Conservation (phyloP, 1,139 yeast species). For the Suhomyces wounanorum region DNA sequence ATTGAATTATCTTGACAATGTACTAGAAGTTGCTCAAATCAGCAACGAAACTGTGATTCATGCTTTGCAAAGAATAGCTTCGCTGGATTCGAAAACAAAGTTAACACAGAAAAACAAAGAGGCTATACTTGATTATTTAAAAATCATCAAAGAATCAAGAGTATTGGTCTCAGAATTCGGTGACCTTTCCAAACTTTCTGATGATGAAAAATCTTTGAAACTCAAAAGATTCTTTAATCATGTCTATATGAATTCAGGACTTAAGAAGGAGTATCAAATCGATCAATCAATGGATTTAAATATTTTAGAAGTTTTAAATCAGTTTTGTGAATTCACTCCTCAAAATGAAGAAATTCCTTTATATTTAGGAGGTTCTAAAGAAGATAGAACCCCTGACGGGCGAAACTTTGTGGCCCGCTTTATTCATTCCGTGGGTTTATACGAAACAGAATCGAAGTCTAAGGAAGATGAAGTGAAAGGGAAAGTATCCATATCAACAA, state of each 20-base stretch:
- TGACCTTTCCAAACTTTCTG: conserved; percentile 16
- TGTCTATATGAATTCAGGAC: conserved; percentile 32
- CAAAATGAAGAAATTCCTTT: conserved; percentile 38
- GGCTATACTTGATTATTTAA: conserved; percentile 30
- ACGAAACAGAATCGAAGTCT: conserved; percentile 29
- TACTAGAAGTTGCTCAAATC: conserved; percentile 10
- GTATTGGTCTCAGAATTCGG: conserved; percentile 11
- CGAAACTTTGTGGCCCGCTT: conserved; percentile 50
- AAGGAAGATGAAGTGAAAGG: conserved; percentile 22
- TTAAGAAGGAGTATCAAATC: conserved; percentile 31
- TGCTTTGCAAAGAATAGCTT: neutral
- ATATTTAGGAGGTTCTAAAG: conserved; percentile 23
- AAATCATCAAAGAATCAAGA: conserved; percentile 32
- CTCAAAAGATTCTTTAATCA: conserved; percentile 25
- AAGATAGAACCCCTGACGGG: conserved; percentile 22
- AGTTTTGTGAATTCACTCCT: conserved; percentile 48
- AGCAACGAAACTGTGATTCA: conserved; percentile 5
- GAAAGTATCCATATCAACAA: conserved; percentile 60
- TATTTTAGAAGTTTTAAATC: conserved; percentile 45
- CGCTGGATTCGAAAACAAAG: conserved; percentile 8
- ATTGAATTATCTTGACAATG: conserved; percentile 38
- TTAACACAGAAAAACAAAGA: conserved; percentile 17
- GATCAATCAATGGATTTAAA: conserved; percentile 38
- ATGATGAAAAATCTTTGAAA: conserved; percentile 10
- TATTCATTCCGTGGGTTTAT: conserved; percentile 63